Conservation (phyloP, 352 stramenopile genomes). For the Pythium myriotylum region DNA sequence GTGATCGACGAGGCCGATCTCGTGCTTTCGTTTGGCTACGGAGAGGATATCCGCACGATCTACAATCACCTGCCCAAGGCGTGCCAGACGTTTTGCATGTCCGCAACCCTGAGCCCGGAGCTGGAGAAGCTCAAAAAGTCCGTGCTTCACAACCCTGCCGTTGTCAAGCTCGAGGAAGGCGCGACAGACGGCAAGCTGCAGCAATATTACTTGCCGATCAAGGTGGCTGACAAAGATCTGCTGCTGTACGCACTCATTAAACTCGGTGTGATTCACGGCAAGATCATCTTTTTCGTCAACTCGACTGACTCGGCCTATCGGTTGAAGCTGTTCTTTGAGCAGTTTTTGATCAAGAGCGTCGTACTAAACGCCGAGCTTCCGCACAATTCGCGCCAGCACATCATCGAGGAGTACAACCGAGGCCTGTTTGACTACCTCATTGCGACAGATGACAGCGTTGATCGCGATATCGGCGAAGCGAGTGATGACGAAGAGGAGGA, state of each 20-base stretch:
- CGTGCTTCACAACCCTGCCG: constrained; percentile 96
- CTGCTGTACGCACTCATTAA: constrained; percentile 99
- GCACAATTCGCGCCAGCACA: constrained; percentile 97
- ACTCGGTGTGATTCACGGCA: constrained; percentile 96
- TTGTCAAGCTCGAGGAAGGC: constrained; percentile 96
- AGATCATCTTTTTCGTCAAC: constrained; percentile 99
- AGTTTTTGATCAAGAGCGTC: constrained; percentile 98
- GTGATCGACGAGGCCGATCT: constrained; percentile 99
- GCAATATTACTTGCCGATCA: constrained; percentile 95
- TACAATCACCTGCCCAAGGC: constrained; percentile 96
- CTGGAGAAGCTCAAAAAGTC: constrained; percentile 97
- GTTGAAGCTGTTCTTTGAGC: constrained; percentile 99
- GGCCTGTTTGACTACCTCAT: constrained; percentile 99
- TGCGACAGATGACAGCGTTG: constrained; percentile 97
- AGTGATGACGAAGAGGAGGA: constrained; percentile 73
- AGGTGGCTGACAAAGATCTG: constrained; percentile 94
- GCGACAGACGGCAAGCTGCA: constrained; percentile 90
- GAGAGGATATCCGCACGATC: constrained; percentile 92
- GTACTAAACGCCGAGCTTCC: constrained; percentile 99
- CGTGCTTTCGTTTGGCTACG: constrained; percentile 97
- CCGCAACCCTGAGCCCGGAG: constrained; percentile 96
- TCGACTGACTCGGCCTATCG: constrained; percentile 93
- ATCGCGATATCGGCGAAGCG: constrained; percentile 72
- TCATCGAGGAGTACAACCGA: constrained; percentile 94
- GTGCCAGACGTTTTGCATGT: constrained; percentile 98